Percentiles rank a stretch among this genome's conserved stretches.
These are phyloP conservation scores for Serpula lacrymans DNA, from an alignment of 768 basidiomycete genomes.

Conservation along the genomic window DNA sequence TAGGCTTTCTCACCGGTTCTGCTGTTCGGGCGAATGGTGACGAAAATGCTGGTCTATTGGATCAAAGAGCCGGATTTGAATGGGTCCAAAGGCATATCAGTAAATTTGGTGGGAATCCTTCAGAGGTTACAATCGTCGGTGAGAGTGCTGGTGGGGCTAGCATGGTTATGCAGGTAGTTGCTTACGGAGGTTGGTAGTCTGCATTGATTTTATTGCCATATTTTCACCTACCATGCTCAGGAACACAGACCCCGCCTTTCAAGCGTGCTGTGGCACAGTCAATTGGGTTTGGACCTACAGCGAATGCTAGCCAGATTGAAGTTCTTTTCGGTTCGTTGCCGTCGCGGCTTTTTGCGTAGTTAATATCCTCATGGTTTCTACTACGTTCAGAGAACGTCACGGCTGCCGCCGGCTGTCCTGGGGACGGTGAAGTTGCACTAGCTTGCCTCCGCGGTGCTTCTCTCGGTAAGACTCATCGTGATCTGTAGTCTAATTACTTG, in stretches of 20 bases:
- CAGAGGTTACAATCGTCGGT: constrained; percentile 32
- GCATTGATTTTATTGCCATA: background rate
- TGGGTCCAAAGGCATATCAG: constrained; percentile 39
- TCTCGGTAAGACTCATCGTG: constrained; percentile 19
- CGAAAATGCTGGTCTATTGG: constrained; percentile 38
- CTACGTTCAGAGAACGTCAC: constrained; percentile 20
- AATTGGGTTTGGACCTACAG: constrained; percentile 39
- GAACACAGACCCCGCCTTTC: constrained; percentile 35
- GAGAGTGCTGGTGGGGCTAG: constrained; percentile 44
- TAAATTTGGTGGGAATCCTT: constrained; percentile 33
- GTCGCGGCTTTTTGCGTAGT: background rate
- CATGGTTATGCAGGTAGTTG: constrained; percentile 42
- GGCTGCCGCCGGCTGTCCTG: constrained; percentile 24
- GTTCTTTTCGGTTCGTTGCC: constrained; percentile 31
- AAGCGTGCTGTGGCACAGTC: constrained; percentile 40
- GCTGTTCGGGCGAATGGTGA: constrained; percentile 34
- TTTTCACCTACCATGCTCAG: constrained; percentile 10
- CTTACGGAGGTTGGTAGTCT: constrained; percentile 34
- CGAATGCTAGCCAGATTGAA: constrained; percentile 24
- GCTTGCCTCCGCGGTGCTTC: constrained; percentile 36
- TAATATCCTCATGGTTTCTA: background rate
- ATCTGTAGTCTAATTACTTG: too few species aligned
- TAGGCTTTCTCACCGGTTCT: constrained; percentile 30
- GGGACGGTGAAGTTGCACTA: constrained; percentile 25
- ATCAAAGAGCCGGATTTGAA: constrained; percentile 38